A percentile compares a stretch with the other conserved stretches of the same genome.
Evolutionary conservation across 176 grass and related monocot species (phyloP).

Genomic region (Hyparrhenia diplandra): DNA sequence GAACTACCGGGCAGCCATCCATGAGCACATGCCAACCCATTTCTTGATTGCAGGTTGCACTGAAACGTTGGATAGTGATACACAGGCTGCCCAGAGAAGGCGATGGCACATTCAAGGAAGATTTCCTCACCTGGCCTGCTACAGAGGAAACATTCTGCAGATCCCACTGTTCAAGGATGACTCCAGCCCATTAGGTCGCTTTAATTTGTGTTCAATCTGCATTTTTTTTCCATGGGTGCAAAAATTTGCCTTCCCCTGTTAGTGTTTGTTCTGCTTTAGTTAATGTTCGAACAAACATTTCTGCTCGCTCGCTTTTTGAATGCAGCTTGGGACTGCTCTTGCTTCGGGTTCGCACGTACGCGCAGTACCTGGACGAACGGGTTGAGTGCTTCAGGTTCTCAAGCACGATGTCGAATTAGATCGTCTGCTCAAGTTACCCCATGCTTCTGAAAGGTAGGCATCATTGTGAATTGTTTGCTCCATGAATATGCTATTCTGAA

Average conservation of each 20-base stretch:
- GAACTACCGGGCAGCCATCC: background rate
- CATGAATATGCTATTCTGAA: background rate
- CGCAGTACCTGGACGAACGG: conserved; percentile 76
- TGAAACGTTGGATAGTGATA: too few relatives aligned
- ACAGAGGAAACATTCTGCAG: conserved; percentile 79
- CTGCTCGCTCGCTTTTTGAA: conserved; percentile 13
- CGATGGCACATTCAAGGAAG: conserved; percentile 81
- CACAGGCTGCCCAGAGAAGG: too few relatives aligned
- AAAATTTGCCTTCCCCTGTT: background rate
- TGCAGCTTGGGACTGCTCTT: conserved; percentile 85
- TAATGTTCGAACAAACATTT: background rate
- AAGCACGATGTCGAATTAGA: conserved; percentile 91
- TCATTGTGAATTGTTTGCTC: background rate
- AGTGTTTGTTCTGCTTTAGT: background rate
- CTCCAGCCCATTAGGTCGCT: conserved; percentile 78
- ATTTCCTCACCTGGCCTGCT: conserved; percentile 83
- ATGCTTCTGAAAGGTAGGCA: conserved; percentile 59
- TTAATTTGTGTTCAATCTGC: conserved; percentile 36
- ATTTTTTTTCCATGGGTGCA: background rate
- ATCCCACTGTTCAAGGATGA: conserved; percentile 92
- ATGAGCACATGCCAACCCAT: too few relatives aligned
- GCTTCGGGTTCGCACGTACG: conserved; percentile 83
- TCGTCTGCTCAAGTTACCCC: conserved; percentile 61
- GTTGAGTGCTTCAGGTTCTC: conserved; percentile 77
- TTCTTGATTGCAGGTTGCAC: too few relatives aligned